Base-by-base conservation (phyloP, 345 rosid species). In the Gynandropsis gynandra region DNA sequence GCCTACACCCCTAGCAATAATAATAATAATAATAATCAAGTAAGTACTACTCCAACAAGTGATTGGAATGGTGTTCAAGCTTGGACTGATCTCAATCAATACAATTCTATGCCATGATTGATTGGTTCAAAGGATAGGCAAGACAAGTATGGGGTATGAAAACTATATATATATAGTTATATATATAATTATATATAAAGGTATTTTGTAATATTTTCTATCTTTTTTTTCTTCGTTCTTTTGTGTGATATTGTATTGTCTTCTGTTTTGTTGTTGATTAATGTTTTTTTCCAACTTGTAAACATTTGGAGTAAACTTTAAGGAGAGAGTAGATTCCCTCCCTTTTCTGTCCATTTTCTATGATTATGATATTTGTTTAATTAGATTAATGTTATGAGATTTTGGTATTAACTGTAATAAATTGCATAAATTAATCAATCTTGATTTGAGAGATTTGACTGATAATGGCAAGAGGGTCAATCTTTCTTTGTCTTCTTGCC, bases 11-110 rank as follows among this genome's bases (percentile, higher is more conserved):
- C 42, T 42, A 54, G 56, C 52, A 60, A 54, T 50, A 54, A 53
- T 21, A 50, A 7, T 33, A 65, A 52, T 13, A 42, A 42, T 18
- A 42, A 15, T 29, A 13, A 39, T 47, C 52, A 50, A 59, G 66
- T 61, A 34, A 39, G 57, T 37, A 8, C 15, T 8, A 37, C 11
- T 37, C 11, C 15, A 10, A 37, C 11, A 16, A 51, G 19, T 56
- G 35, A 42, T 49, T 67, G 66, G 71, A 67, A 60, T 55, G 71
- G 71, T 41, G 38, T 61, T 50, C 66, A 67, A 61, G 71, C 58
- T 67, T 67, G 66, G 71, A 50, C 52, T 49, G 67, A 67, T 55
- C 71, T 66, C 47, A 59, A 59, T 24, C 66, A 60, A 42, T 60
- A 41, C 53, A 60, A 61, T 54, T 61, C 47, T 61, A 34, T 67